Evolutionary conservation across 169 alveolate species (phyloP).

Genomic region (Cryptosporidium meleagridis): DNA sequence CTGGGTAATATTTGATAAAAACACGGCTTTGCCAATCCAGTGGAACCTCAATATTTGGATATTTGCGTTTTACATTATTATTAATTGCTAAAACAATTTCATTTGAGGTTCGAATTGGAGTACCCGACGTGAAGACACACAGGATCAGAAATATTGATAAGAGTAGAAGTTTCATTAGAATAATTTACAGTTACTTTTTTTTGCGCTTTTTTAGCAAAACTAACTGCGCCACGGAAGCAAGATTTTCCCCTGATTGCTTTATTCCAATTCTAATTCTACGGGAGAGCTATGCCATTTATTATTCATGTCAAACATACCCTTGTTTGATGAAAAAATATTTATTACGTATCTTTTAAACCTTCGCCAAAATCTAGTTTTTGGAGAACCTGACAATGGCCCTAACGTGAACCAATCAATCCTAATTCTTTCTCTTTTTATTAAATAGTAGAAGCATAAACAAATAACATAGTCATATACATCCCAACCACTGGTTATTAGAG

Average conservation of each 20-base stretch:
- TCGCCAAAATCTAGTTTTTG: slow-evolving; percentile 59
- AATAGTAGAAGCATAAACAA: slow-evolving; percentile 35
- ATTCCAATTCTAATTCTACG: neutral
- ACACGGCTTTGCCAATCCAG: slow-evolving; percentile 45
- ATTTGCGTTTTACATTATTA: slow-evolving; percentile 12
- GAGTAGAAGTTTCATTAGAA: neutral
- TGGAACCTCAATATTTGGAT: slow-evolving; percentile 20
- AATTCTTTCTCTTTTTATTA: slow-evolving; percentile 48
- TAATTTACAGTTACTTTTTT: neutral
- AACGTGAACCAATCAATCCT: slow-evolving; percentile 62
- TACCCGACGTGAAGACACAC: neutral
- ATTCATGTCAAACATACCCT: slow-evolving; percentile 39
- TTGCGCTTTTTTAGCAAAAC: neutral
- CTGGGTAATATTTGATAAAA: slow-evolving; percentile 39
- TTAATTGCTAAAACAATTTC: slow-evolving; percentile 26
- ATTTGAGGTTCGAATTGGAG: neutral
- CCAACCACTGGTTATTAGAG: slow-evolving; percentile 48
- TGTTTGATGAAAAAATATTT: slow-evolving; percentile 18
- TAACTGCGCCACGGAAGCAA: neutral
- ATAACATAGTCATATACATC: slow-evolving; percentile 68
- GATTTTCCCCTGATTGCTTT: neutral
- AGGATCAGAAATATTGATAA: neutral
- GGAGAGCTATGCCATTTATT: neutral
- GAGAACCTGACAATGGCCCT: slow-evolving; percentile 72
- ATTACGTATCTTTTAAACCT: slow-evolving; percentile 23